Evolutionary conservation across 2,329 filamentous ascomycete genomes (phyloP).

Genomic region (Diaporthe sp.): DNA sequence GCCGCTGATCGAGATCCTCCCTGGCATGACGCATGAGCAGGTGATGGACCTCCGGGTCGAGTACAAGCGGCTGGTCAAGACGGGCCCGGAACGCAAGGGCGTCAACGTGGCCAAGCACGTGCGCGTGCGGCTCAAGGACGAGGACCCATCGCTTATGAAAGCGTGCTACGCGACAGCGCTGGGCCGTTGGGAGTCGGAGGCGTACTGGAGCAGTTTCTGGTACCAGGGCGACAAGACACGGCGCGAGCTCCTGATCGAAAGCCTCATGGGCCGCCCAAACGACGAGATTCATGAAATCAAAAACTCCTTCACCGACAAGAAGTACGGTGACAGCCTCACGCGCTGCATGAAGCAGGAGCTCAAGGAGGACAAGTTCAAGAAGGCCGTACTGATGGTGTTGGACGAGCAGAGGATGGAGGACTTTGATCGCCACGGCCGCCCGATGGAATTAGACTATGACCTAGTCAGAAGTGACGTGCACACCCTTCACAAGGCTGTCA

Average conservation of each 20-base stretch:
- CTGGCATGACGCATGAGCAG: conserved; percentile 86
- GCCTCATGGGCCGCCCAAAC: conserved; percentile 89
- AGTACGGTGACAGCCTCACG: conserved; percentile 83
- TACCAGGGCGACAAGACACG: conserved; percentile 89
- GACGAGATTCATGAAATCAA: conserved; percentile 90
- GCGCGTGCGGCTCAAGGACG: conserved; percentile 78
- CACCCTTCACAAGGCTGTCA: conserved; percentile 74
- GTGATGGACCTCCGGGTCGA: conserved; percentile 86
- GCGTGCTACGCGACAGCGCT: conserved; percentile 90
- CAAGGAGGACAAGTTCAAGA: conserved; percentile 95
- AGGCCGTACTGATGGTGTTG: conserved; percentile 83
- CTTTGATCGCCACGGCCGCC: conserved; percentile 70
- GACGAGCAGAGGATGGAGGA: conserved; percentile 90
- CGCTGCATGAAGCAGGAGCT: conserved; percentile 93
- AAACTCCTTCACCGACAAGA: conserved; percentile 88
- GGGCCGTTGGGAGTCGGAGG: conserved; percentile 91
- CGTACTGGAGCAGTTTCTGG: conserved; percentile 98
- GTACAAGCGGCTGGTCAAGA: conserved; percentile 91
- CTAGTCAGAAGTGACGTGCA: conserved; percentile 78
- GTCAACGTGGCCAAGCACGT: conserved; percentile 90
- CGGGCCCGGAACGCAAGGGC: conserved; percentile 76
- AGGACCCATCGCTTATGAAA: conserved; percentile 84
- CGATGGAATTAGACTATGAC: conserved; percentile 65
- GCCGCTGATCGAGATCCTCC: conserved; percentile 84
- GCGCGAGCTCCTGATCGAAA: conserved; percentile 91